These are phyloP conservation scores for Salix dunnii DNA, from an alignment of 345 rosid genomes.

Conservation along the genomic window DNA sequence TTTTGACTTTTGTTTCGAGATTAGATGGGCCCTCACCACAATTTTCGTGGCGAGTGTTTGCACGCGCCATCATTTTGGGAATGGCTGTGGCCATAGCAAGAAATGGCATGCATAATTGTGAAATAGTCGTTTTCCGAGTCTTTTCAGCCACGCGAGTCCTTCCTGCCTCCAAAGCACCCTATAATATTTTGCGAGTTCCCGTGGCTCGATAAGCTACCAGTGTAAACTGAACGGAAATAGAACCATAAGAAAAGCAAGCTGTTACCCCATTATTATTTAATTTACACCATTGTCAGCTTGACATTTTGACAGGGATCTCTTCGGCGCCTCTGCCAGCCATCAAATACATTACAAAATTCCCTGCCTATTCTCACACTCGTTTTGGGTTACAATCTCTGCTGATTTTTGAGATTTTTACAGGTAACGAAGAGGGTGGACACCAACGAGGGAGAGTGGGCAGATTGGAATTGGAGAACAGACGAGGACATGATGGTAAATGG, in stretches of 20 bases:
- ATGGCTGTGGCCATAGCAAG: too few species aligned
- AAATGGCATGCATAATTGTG: background rate
- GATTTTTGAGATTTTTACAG: constrained; percentile 23
- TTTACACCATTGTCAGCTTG: background rate
- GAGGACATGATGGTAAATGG: constrained; percentile 89
- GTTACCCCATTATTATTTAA: background rate
- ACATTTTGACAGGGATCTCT: background rate
- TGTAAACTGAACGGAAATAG: too few species aligned
- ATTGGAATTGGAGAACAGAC: constrained; percentile 96
- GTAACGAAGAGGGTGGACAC: constrained; percentile 94
- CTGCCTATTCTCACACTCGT: background rate
- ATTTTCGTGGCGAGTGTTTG: too few species aligned
- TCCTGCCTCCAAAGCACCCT: too few species aligned
- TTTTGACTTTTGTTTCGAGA: too few species aligned
- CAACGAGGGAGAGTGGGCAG: constrained; percentile 57
- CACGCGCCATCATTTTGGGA: too few species aligned
- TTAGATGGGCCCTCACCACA: too few species aligned
- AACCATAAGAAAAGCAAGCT: background rate
- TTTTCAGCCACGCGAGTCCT: too few species aligned
- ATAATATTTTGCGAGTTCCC: too few species aligned
- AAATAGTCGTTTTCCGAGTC: too few species aligned
- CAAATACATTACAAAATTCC: background rate
- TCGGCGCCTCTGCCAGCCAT: constrained; percentile 14
- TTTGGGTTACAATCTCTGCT: background rate
- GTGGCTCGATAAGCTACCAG: too few species aligned